Base-by-base conservation (phyloP, 2,329 filamentous ascomycete species). In the Dryadomyces quercus-mongolicae region DNA sequence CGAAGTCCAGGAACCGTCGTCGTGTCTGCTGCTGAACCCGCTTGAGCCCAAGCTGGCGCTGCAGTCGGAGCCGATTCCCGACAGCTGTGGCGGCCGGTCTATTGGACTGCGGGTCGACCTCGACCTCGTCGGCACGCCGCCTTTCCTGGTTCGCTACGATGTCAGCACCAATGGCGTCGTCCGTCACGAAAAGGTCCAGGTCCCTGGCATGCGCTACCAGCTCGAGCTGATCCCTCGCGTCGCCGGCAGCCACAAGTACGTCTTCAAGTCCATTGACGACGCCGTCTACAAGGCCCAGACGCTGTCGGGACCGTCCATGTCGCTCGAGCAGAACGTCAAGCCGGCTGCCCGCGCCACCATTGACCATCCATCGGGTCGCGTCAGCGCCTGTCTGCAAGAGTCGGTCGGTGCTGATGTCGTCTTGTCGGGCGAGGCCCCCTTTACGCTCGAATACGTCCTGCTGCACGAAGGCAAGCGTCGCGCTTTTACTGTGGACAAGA, bases 71-170 rank as follows among this genome's bases (percentile, higher is more conserved):
- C 85, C 90, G 58, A 90, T 98, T 46, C 86, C 88, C 52, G 93
- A 98, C 68, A 95, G 94, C 66, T 98, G 93, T 66, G 92, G 91
- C 40, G 90, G 91, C 49, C 95, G 90, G 64, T 89, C 93, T 0
- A 88, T 98, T 58, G 93, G 93, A 44, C 77, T 98, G 54, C 81
- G 86, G 12, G 88, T 98, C 45, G 86, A 93, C 63, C 72, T 98
- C 51, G 90, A 97, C 65, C 76, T 98, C 43, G 86, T 92, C 31
- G 93, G 93, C 57, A 95, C 90, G 0, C 92, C 94, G 48, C 92
- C 92, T 1, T 98, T 98, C 70, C 74, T 76, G n/a, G 75, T 98
- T 48, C 74, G 76, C 21, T 98, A 96, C 66, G 83, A 84, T 46
- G 77, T 90, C 55, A 77, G 82, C 55, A 81, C 80, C 62, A 81